These are phyloP conservation scores for Ballota nigra DNA, from an alignment of 257 asterid species.

Conservation along the genomic window DNA sequence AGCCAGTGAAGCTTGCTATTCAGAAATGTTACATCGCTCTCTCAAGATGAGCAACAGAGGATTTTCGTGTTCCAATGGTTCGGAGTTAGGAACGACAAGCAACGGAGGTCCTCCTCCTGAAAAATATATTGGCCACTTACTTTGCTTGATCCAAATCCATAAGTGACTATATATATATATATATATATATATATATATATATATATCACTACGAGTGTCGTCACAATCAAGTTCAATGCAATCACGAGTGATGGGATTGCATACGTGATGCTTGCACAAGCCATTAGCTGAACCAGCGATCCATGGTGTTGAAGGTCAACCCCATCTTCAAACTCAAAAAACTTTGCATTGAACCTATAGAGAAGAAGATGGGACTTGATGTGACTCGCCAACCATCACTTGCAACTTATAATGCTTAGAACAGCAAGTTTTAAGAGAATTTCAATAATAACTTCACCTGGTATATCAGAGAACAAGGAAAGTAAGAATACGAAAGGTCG, in stretches of 20 bases:
- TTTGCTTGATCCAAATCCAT: no score
- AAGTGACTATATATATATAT: no score
- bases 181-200: no score
- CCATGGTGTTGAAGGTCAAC: conserved; percentile 5
- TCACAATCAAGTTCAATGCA: conserved; percentile 18
- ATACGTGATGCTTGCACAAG: conserved; percentile 11
- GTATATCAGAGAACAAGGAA: no score
- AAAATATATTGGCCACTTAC: no score
- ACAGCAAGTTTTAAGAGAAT: conserved; percentile 33
- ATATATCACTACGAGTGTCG: not conserved
- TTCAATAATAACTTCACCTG: conserved; percentile 21
- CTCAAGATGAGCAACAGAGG: not conserved
- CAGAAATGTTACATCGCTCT: not conserved
- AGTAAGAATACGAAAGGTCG: no score
- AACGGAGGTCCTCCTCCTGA: not conserved
- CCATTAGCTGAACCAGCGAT: conserved; percentile 27
- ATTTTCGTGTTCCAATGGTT: not conserved
- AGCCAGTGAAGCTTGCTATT: no score
- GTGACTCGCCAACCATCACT: conserved; percentile 33
- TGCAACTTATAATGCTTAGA: conserved; percentile 15
- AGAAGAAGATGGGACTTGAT: conserved; percentile 26
- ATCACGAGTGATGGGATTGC: conserved; percentile 40
- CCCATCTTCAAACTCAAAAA: conserved; percentile 21
- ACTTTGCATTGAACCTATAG: not conserved
- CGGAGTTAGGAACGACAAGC: not conserved